Evolutionary conservation across 2,329 filamentous ascomycete species (phyloP).

Genomic region (Trichoderma lentiforme): DNA sequence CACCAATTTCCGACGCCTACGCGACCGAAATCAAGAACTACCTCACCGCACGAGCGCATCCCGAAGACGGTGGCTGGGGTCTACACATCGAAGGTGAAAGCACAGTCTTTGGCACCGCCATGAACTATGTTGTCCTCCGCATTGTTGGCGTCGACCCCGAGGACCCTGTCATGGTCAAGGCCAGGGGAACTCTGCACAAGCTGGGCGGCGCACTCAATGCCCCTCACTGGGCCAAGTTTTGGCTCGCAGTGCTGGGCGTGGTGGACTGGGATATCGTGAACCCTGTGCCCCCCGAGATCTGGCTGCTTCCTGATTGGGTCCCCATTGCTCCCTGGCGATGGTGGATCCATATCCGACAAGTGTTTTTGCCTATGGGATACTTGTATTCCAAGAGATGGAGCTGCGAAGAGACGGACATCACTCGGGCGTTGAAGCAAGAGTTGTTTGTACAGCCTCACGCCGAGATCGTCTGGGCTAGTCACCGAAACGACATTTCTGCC

Average conservation of each 20-base stretch:
- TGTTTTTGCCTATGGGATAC: slow-evolving; percentile 91
- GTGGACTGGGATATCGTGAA: slow-evolving; percentile 91
- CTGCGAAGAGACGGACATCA: slow-evolving; percentile 71
- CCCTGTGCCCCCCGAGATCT: slow-evolving; percentile 87
- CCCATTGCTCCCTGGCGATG: slow-evolving; percentile 89
- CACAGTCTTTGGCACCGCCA: slow-evolving; percentile 80
- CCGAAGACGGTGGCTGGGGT: slow-evolving; percentile 93
- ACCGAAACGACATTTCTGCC: slow-evolving; percentile 78
- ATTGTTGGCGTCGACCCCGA: slow-evolving; percentile 81
- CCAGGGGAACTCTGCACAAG: slow-evolving; percentile 75
- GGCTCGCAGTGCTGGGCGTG: slow-evolving; percentile 81
- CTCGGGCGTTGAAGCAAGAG: slow-evolving; percentile 71
- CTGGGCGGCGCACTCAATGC: slow-evolving; percentile 79
- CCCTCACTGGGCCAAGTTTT: slow-evolving; percentile 97
- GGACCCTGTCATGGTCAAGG: slow-evolving; percentile 80
- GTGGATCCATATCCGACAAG: slow-evolving; percentile 98
- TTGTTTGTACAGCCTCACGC: slow-evolving; percentile 77
- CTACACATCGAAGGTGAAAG: slow-evolving; percentile 92
- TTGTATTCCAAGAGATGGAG: slow-evolving; percentile 81
- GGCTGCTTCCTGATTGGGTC: slow-evolving; percentile 88
- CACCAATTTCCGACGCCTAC: slow-evolving; percentile 75
- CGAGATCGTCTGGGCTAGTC: slow-evolving; percentile 69
- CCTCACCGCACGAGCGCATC: slow-evolving; percentile 77
- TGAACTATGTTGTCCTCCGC: slow-evolving; percentile 83
- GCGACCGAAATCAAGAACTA: slow-evolving; percentile 91